phyloP scores from a whole-genome alignment of 1,284 basidiomycete genomes.

The Somion occarium region DNA sequence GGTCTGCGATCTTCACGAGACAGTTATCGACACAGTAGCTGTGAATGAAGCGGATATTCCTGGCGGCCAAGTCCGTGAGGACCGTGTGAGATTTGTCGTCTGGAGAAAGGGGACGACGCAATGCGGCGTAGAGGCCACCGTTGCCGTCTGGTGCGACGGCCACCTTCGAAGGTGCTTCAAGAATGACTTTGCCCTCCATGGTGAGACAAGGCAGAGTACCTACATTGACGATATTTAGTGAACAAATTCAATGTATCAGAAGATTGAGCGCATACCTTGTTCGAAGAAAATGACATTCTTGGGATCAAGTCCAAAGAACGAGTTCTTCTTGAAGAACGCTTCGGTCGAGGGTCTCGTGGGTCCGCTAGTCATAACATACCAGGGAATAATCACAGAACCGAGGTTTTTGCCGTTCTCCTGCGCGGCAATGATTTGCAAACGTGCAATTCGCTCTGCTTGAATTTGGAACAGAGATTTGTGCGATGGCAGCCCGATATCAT shows the following conservation, averaged over 20 bases:
- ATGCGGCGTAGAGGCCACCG: slow-evolving; percentile 94
- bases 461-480: slow-evolving; percentile 95
- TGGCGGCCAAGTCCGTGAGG: slow-evolving; percentile 75
- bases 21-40: slow-evolving; percentile 99
- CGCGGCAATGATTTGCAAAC: slow-evolving; percentile 77
- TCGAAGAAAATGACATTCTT: slow-evolving; percentile 93
- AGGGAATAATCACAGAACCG: slow-evolving; percentile 71
- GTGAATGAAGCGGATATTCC: slow-evolving; percentile 87
- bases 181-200: slow-evolving; percentile 90
- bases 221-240: slow-evolving; percentile 37
- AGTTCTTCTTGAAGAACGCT: slow-evolving; percentile 76
- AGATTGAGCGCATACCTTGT: slow-evolving; percentile 67
- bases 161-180: slow-evolving; percentile 74
- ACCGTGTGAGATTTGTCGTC: slow-evolving; percentile 65
- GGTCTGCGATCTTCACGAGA: slow-evolving; percentile 95
- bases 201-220: slow-evolving; percentile 95
- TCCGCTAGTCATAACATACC: slow-evolving; percentile 99
- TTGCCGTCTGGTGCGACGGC: slow-evolving; percentile 98
- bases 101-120: slow-evolving; percentile 72
- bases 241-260: not conserved
- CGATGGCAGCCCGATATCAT: slow-evolving; percentile 92
- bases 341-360: slow-evolving; percentile 90
- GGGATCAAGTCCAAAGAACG: slow-evolving; percentile 80
- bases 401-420: slow-evolving; percentile 44
- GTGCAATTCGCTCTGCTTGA: slow-evolving; percentile 91